Evolutionary conservation across 306 rosid species (phyloP).

Genomic region (Prinsepia uniflora): DNA sequence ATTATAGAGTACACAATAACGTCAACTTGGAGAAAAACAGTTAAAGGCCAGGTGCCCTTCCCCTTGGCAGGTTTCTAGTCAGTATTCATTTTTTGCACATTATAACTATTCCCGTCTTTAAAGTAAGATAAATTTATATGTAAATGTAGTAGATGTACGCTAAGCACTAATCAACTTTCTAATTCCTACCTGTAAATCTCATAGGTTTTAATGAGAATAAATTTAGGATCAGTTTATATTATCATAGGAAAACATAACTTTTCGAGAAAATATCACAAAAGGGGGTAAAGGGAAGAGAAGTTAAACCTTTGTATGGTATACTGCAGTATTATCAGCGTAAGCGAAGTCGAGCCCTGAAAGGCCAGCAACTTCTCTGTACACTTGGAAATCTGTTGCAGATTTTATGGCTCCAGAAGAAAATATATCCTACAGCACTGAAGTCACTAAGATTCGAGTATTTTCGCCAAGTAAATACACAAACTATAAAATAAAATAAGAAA

Average conservation of each 20-base stretch:
- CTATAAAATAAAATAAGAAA: conserved; percentile 3
- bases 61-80: not conserved
- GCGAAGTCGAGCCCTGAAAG: conserved; percentile 98
- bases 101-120: conserved; percentile 3
- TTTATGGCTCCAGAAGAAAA: conserved; percentile 87
- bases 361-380: conserved; percentile 83
- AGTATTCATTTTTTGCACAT: not conserved
- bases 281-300: conserved; percentile 22
- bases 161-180: conserved; percentile 6
- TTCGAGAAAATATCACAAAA: conserved; percentile 15
- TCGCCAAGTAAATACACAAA: conserved; percentile 20
- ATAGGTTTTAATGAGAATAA: not conserved
- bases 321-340: conserved; percentile 71
- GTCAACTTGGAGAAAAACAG: conserved; percentile 6
- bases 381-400: conserved; percentile 92
- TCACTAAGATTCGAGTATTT: conserved; percentile 18
- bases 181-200: not conserved
- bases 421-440: conserved; percentile 60
- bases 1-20: not conserved
- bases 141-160: not conserved
- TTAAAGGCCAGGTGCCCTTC: not conserved
- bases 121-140: not conserved
- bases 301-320: conserved; percentile 90
- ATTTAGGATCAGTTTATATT: not conserved
- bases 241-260: conserved; percentile 20